phyloP scores from a whole-genome alignment of 306 rosid species.

The Sphenostylis stenocarpa region DNA sequence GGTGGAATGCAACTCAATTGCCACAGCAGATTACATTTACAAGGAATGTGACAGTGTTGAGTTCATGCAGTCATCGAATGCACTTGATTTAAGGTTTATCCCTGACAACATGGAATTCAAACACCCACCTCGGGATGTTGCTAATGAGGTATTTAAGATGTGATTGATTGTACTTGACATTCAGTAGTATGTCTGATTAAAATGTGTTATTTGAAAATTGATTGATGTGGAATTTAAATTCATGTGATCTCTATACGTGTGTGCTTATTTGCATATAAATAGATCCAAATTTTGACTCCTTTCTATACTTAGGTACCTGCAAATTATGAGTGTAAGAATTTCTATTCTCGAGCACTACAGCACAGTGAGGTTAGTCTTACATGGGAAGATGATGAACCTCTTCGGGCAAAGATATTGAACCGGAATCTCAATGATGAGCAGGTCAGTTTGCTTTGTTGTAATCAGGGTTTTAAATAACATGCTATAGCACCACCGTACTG shows the following conservation, averaged over 20 bases:
- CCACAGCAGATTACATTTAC: slow-evolving; percentile 81
- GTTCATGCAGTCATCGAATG: slow-evolving; percentile 71
- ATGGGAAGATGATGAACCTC: slow-evolving; percentile 97
- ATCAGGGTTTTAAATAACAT: no score
- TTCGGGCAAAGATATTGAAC: slow-evolving; percentile 63
- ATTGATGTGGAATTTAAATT: not conserved
- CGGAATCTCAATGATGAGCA: slow-evolving; percentile 70
- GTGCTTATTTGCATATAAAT: not conserved
- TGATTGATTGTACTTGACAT: not conserved
- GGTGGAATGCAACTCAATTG: slow-evolving; percentile 80
- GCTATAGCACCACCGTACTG: no score
- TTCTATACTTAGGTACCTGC: slow-evolving; percentile 65
- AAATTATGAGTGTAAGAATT: slow-evolving; percentile 63
- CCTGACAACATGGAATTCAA: slow-evolving; percentile 79
- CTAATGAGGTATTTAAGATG: slow-evolving; percentile 64
- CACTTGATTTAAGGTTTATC: slow-evolving; percentile 88
- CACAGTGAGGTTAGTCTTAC: slow-evolving; percentile 70
- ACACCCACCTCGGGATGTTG: slow-evolving; percentile 71
- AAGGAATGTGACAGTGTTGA: slow-evolving; percentile 81
- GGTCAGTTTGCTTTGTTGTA: slow-evolving; percentile 49
- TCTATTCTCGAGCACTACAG: slow-evolving; percentile 81
- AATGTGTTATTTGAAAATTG: not conserved
- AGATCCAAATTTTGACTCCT: slow-evolving; percentile 19
- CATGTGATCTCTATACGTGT: not conserved
- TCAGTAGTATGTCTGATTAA: not conserved